Evolutionary conservation across 495 filamentous ascomycete genomes (phyloP), one percentile per base, ranked within the genome.

Genomic region (Monascus purpureus): DNA sequence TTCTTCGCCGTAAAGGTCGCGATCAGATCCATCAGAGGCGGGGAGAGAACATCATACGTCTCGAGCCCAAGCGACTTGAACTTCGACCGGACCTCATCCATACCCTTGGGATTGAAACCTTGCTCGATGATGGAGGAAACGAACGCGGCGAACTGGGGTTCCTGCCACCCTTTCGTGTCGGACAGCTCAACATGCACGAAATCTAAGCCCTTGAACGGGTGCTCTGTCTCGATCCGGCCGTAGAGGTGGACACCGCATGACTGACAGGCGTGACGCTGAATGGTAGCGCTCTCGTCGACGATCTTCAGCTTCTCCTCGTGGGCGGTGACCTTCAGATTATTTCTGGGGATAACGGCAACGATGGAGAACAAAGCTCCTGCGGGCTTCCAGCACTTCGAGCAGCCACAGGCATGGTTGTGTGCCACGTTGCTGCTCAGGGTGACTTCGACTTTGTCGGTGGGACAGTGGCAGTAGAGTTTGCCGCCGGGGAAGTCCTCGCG

Each of bases 371-470:
- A 62, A 2, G 70, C 51, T 19, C 67, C 63, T 0, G 37, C 20
- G 3, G 72, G 72, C 45, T 75, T 75, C 70, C 70, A 74, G 61
- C 70, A 76, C 44, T 74, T 70, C 38, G 70, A 75, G 55, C 72
- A 75, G 19, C 71, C 73, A 50, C 72, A 76, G 28, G 68, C 68
- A 49, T 77, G 72, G 59, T 77, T 75, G 56, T 73, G 67, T n/a
- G 57, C 57, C 27, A 75, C 59, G 44, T 73, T 65, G 44, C 55
- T 50, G 24, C 39, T 43, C 13, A 77, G 53, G 2, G 61, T 59
- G 12, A 75, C 53, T 28, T 63, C 56, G 25, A 76, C 68, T 15
- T 59, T 57, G 46, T 66, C 31, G 12, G 40, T 45, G 25, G 56
- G 18, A 53, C 71, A 75, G 33, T 60, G 58, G 59, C 72, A 77